These are phyloP conservation scores for Gloeophyllum trabeum DNA, from an alignment of 768 basidiomycete genomes.

Conservation along the genomic window DNA sequence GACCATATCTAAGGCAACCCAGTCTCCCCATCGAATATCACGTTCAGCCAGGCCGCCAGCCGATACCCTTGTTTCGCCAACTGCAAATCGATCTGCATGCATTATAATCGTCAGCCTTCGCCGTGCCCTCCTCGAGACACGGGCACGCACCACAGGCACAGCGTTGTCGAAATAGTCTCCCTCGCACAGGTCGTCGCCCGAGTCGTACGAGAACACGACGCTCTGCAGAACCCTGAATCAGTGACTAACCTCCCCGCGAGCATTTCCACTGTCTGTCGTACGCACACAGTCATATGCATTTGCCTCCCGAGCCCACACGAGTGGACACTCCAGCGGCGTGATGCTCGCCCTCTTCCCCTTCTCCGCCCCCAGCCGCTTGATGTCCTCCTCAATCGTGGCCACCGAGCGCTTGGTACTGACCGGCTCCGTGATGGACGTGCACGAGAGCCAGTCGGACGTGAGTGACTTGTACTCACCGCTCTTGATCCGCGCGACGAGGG, in stretches of 20 bases:
- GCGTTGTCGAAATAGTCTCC: constrained; percentile 17
- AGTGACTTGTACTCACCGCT: neutral
- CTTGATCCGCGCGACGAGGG: constrained; percentile 7
- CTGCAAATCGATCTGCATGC: constrained; percentile 25
- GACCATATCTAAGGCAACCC: constrained; percentile 15
- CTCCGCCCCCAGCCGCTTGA: constrained; percentile 17
- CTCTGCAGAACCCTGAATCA: constrained; percentile 9
- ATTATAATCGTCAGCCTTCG: neutral
- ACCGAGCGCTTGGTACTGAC: constrained; percentile 14
- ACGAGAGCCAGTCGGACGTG: neutral
- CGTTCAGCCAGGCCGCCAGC: constrained; percentile 39
- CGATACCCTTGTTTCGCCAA: constrained; percentile 37
- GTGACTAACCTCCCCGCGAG: neutral
- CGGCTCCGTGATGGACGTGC: constrained; percentile 4
- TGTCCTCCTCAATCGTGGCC: constrained; percentile 22
- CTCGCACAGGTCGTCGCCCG: constrained; percentile 32
- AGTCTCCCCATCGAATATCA: constrained; percentile 24
- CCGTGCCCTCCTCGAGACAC: too few relatives aligned
- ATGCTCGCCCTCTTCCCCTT: constrained; percentile 12
- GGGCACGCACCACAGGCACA: constrained; percentile 18
- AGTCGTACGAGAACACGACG: constrained; percentile 28
- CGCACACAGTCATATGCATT: constrained; percentile 32
- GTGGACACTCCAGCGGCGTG: constrained; percentile 31
- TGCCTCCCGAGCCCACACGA: constrained; percentile 35
- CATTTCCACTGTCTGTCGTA: neutral